phyloP scores from a whole-genome alignment of 1,284 basidiomycete genomes.

The Irpex lacteus region DNA sequence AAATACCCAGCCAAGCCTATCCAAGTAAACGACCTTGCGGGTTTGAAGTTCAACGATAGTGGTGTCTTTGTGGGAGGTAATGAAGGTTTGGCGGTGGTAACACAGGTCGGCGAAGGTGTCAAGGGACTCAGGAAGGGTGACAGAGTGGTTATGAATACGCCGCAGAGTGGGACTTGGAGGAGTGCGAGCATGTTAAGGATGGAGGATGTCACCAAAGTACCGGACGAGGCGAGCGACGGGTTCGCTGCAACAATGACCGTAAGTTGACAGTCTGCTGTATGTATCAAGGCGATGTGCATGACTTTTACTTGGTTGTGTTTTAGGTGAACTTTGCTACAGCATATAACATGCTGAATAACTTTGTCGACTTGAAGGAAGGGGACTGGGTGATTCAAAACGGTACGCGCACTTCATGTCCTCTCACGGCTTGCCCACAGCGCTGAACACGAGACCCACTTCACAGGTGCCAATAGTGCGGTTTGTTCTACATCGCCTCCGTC shows the following conservation, averaged over 20 bases:
- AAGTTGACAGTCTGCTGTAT: conserved; percentile 20
- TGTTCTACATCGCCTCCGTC: conserved; percentile 21
- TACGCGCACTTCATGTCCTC: neutral
- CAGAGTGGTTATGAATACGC: conserved; percentile 70
- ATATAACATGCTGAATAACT: conserved; percentile 76
- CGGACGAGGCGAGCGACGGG: conserved; percentile 51
- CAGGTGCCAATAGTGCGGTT: conserved; percentile 74
- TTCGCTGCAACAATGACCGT: conserved; percentile 77
- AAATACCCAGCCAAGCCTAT: conserved; percentile 71
- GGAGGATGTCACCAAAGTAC: conserved; percentile 61
- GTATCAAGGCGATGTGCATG: neutral
- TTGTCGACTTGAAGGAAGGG: conserved; percentile 56
- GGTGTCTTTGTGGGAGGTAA: conserved; percentile 71
- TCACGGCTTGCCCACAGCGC: neutral
- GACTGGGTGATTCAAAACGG: conserved; percentile 85
- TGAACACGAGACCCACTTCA: neutral
- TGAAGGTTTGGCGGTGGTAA: conserved; percentile 74
- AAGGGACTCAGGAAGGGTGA: conserved; percentile 53
- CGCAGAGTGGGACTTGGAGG: conserved; percentile 79
- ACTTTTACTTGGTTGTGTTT: neutral
- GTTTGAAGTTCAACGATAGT: conserved; percentile 29
- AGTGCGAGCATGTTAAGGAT: conserved; percentile 52
- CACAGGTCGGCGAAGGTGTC: conserved; percentile 55
- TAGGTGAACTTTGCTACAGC: conserved; percentile 85
- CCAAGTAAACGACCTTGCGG: conserved; percentile 32